A percentile compares a stretch with the other conserved stretches of the same genome.
Conservation (phyloP, 371 early-diverging fungal species). For the Blakeslea trispora region DNA sequence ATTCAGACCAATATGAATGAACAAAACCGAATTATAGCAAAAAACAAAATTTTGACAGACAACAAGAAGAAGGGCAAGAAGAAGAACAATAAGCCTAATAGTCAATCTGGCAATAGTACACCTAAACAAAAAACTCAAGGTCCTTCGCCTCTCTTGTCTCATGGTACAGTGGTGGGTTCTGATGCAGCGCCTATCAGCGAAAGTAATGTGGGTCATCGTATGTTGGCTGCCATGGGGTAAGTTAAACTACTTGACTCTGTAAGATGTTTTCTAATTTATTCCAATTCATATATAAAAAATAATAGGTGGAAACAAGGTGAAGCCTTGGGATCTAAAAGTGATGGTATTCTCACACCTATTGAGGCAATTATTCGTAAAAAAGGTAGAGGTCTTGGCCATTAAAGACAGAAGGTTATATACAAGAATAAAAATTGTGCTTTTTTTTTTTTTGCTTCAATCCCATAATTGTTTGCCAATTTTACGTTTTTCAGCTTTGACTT, state of each 20-base stretch:
- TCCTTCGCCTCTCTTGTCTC: conserved; percentile 17
- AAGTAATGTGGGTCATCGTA: conserved; percentile 76
- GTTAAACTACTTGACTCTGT: too few species aligned
- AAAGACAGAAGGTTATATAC: too few species aligned
- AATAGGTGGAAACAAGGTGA: conserved; percentile 81
- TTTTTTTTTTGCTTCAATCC: too few species aligned
- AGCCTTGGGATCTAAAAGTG: conserved; percentile 76
- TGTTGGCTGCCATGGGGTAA: conserved; percentile 83
- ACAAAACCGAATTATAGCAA: conserved; percentile 15
- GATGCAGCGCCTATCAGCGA: conserved; percentile 64
- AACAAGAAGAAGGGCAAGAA: conserved; percentile 14
- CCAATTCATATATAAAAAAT: too few species aligned
- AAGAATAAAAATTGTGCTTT: conserved; percentile 8
- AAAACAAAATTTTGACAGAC: conserved; percentile 11
- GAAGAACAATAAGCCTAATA: conserved; percentile 4
- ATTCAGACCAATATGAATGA: conserved; percentile 37
- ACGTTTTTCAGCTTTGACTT: conserved; percentile 23
- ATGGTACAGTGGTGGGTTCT: conserved; percentile 72
- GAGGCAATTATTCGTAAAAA: conserved; percentile 80
- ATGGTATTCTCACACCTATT: conserved; percentile 84
- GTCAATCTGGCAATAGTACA: neutral
- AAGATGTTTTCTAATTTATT: too few species aligned
- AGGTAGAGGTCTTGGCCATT: conserved; percentile 75
- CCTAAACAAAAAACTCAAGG: conserved; percentile 12
- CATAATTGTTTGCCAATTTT: conserved; percentile 27